Base-by-base conservation (phyloP, 2,329 filamentous ascomycete genomes). In the Epichloe glyceriae region DNA sequence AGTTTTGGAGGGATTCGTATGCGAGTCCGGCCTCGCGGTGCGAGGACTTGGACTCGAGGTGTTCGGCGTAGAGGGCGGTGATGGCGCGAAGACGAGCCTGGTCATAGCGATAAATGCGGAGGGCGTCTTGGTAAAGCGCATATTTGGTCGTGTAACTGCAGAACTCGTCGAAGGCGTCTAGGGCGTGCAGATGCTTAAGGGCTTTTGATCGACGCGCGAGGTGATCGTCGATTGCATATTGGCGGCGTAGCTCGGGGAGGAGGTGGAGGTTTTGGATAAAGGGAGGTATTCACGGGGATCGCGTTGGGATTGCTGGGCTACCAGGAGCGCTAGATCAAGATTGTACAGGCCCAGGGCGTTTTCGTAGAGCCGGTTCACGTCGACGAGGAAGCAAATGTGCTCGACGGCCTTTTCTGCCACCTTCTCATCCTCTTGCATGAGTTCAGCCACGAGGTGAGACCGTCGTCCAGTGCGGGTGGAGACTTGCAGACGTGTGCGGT, bases 381-480 rank as follows among this genome's bases (percentile, higher is more conserved):
- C 93, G 0, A 90, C 88, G 41, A 98, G 76, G 73, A 98, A 98
- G 73, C 89, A 97, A 53, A 98, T 96, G 62, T 98, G 93, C 63
- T 96, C 89, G 20, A 96, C 85, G 0, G 91, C 91, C 64, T 84
- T 85, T 58, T 97, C 91, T 0, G 88, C 88, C 57, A 90, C 75
- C 49, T 82, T 77, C 41, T 80, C 73, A 47, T 85, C 79, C 57
- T 84, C 77, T 50, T 78, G 75, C 73, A 82, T 78, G 37, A 98
- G 70, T 50, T 82, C 77, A 4, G 88, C 84, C 35, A 97, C 86
- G 34, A 97, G 80, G 71, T 71, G 47, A 98, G 73, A 3, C 89
- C 93, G 54, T 91, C 84, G 52, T 94, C 87, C 0, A 97, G 77
- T 47, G 95, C 91, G 6, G 93, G 89, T 0, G 93, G 93, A 4